Evolutionary conservation across 371 early-diverging fungal species (phyloP).

Genomic region (Cokeromyces recurvatus): DNA sequence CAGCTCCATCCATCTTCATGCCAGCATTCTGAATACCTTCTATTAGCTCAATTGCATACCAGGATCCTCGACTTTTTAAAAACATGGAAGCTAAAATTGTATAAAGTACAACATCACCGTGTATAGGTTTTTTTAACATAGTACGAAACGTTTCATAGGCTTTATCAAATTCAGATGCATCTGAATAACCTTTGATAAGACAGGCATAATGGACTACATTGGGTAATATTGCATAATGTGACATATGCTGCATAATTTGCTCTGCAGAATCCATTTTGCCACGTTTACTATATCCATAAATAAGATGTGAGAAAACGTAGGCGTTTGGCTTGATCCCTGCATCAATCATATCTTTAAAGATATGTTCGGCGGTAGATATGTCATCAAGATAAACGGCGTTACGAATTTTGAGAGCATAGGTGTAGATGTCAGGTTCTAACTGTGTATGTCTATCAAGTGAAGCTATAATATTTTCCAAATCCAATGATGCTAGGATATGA

Average conservation of each 20-base stretch:
- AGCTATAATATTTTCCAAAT: conserved; percentile 5
- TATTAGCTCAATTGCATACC: conserved; percentile 21
- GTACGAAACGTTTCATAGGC: conserved; percentile 27
- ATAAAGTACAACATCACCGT: conserved; percentile 27
- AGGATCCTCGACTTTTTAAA: conserved; percentile 15
- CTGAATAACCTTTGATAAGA: conserved; percentile 31
- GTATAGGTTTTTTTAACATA: conserved; percentile 30
- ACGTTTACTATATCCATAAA: conserved; percentile 24
- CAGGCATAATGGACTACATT: conserved; percentile 27
- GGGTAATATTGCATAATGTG: conserved; percentile 13
- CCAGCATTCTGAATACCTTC: conserved; percentile 14
- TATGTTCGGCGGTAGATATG: conserved; percentile 28
- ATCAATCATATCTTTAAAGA: conserved; percentile 25
- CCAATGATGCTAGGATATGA: background rate
- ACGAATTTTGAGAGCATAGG: conserved; percentile 31
- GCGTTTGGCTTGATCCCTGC: conserved; percentile 29
- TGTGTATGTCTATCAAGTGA: conserved; percentile 11
- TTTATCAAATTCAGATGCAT: conserved; percentile 29
- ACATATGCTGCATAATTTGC: conserved; percentile 19
- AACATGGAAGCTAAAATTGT: conserved; percentile 37
- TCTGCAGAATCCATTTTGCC: conserved; percentile 30
- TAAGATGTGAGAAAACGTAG: conserved; percentile 35
- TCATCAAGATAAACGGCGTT: conserved; percentile 26
- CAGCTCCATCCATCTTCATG: conserved; percentile 18
- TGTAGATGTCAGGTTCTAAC: conserved; percentile 23